phyloP scores from a whole-genome alignment of 2,329 filamentous ascomycete species.

The Hypoxylon sp. region DNA sequence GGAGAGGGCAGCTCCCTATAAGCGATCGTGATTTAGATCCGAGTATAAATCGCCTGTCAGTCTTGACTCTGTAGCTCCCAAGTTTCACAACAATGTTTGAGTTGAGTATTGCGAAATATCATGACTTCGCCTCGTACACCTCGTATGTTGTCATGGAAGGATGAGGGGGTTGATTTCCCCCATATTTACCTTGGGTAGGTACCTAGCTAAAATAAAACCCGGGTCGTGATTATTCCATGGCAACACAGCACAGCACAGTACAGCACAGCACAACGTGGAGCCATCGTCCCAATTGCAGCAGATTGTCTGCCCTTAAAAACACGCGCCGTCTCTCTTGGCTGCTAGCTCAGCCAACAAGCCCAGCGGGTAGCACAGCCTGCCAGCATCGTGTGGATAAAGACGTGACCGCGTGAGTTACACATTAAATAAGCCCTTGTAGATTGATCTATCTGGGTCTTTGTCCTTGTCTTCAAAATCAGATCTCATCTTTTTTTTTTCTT shows the following conservation, averaged over 20 bases:
- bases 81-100: not conserved
- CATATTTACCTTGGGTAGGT: too few relatives aligned
- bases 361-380: constrained; percentile 6
- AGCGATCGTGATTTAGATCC: not conserved
- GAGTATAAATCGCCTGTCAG: not conserved
- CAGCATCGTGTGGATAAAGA: not conserved
- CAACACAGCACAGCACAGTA: not conserved
- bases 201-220: constrained; percentile 2
- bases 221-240: not conserved
- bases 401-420: not conserved
- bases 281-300: not conserved
- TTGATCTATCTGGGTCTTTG: too few relatives aligned
- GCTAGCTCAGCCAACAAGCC: constrained; percentile 15
- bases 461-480: too few relatives aligned
- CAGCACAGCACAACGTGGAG: constrained; percentile 14
- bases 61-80: not conserved
- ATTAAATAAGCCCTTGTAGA: not conserved
- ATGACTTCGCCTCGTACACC: not conserved
- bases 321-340: constrained; percentile 31
- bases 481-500: not conserved
- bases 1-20: not conserved
- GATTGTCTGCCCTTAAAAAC: constrained; percentile 9
- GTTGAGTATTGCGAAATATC: not conserved
- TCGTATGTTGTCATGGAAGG: not conserved
- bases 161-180: not conserved